These are phyloP conservation scores for Clitopilus hobsonii DNA, from an alignment of 768 basidiomycete genomes.

Conservation along the genomic window DNA sequence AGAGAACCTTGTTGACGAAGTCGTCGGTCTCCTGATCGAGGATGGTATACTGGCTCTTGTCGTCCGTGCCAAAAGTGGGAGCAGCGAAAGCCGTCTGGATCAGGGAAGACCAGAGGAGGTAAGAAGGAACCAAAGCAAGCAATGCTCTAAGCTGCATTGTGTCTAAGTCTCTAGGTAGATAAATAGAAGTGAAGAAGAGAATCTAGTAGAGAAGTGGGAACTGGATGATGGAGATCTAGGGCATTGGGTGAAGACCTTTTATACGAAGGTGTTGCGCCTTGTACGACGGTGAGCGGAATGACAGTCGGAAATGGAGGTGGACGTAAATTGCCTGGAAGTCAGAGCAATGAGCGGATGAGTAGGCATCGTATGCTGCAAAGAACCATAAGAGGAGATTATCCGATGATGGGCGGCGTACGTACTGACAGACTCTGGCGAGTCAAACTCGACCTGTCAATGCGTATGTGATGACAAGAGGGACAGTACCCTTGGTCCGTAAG, in stretches of 20 bases:
- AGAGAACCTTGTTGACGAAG: conserved; percentile 7
- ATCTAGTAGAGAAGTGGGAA: background rate
- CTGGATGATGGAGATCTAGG: background rate
- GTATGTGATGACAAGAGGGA: background rate
- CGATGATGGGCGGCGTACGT: background rate
- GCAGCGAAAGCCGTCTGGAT: background rate
- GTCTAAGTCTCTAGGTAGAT: background rate
- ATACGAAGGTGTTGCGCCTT: background rate
- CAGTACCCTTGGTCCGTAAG: background rate
- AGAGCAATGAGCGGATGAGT: background rate
- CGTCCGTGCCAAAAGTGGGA: background rate
- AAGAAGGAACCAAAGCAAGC: background rate
- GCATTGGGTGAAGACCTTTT: background rate
- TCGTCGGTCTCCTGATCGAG: conserved; percentile 7
- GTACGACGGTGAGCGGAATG: background rate
- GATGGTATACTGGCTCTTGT: conserved; percentile 1
- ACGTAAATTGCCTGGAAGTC: background rate
- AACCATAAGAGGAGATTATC: background rate
- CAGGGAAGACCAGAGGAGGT: background rate
- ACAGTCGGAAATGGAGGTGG: background rate
- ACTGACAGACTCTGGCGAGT: background rate
- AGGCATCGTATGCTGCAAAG: background rate
- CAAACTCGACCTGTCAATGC: background rate
- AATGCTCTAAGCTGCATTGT: background rate
- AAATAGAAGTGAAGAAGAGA: background rate